Base-by-base conservation (phyloP, 805 yeast species). In the Clavispora phyllophila region DNA sequence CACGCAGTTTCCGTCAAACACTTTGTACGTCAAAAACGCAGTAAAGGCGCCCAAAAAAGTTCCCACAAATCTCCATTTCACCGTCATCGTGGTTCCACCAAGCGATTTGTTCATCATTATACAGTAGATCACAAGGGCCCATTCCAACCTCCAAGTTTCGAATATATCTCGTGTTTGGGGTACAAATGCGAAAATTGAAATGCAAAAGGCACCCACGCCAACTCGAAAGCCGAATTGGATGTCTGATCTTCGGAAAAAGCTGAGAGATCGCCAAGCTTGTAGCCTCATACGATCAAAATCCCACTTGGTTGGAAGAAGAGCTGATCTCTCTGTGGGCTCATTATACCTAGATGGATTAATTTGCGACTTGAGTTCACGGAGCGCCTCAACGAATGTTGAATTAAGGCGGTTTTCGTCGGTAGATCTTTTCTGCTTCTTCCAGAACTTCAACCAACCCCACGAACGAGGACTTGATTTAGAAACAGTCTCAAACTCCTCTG, bases 71-170 rank as follows among this genome's bases (percentile, higher is more conserved):
- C 86, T 66, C 84, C 85, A 81, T 50, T 81, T 80, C 4, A 80
- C 81, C 0, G 93, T 83, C 80, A 82, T 78, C 9, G 86, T 76
- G 0, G 95, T 87, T 0, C 95, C 95, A 9, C 96, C 96, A 5
- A 86, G 65, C 0, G 90, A 82, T 54, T 85, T 85, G 52, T 83
- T 84, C 91, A 87, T 86, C 68, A 87, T 84, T 42, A 87, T 82
- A 52, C 87, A 81, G 51, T 79, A 87, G 0, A 89, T 81, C n/a
- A 84, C 85, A 29, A 87, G 62, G 0, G 88, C 81, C 96, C 96
- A 87, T 58, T 87, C 96, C 13, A 84, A 83, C 49, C 90, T 65
- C 88, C 87, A 85, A 33, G 68, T 72, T 37, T 65, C 72, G 53
- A 86, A 87, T 1, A 57, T 47, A 5, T 68, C 66, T 39, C 81